Percentiles rank a stretch among this genome's conserved stretches.
phyloP scores from a whole-genome alignment of 2,329 filamentous ascomycete genomes.

The Pseudodiploospora longispora region DNA sequence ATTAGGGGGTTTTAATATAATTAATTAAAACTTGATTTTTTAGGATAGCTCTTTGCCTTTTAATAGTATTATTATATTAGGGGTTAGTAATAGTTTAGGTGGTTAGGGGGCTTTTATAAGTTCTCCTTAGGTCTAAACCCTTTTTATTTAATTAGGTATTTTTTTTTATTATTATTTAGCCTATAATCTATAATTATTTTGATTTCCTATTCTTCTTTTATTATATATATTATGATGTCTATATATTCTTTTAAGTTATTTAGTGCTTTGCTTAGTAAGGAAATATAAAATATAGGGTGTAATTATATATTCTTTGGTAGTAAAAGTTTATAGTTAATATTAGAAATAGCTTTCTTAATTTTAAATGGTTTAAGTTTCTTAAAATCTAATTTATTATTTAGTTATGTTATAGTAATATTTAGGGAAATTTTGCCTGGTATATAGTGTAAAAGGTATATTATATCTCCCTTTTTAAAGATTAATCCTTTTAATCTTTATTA shows the following conservation, averaged over 20 bases:
- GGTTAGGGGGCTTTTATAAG: constrained; percentile 8
- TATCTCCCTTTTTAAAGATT: constrained; percentile 10
- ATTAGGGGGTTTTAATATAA: too few relatives aligned
- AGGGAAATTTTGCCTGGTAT: neutral
- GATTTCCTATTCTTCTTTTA: neutral
- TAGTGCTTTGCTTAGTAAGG: constrained; percentile 9
- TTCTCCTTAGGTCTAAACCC: constrained; percentile 10
- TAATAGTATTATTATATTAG: too few relatives aligned
- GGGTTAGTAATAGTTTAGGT: neutral
- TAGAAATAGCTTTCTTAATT: constrained; percentile 9
- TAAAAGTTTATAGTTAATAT: constrained; percentile 13
- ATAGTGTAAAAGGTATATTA: constrained; percentile 9
- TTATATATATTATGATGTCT: constrained; percentile 1
- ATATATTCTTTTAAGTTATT: constrained; percentile 5
- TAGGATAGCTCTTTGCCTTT: too few relatives aligned
- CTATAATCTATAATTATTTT: constrained; percentile 4
- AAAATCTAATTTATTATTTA: constrained; percentile 12
- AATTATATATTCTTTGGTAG: constrained; percentile 6
- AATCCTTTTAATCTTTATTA: constrained; percentile 10
- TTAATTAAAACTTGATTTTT: too few relatives aligned
- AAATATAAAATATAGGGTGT: constrained; percentile 15
- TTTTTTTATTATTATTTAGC: constrained; percentile 4
- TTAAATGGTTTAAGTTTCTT: constrained; percentile 14
- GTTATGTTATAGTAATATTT: constrained; percentile 11
- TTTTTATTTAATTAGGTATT: constrained; percentile 15